These are phyloP conservation scores for Ganoderma resinaceum DNA, from an alignment of 1,284 basidiomycete species.

Conservation along the genomic window DNA sequence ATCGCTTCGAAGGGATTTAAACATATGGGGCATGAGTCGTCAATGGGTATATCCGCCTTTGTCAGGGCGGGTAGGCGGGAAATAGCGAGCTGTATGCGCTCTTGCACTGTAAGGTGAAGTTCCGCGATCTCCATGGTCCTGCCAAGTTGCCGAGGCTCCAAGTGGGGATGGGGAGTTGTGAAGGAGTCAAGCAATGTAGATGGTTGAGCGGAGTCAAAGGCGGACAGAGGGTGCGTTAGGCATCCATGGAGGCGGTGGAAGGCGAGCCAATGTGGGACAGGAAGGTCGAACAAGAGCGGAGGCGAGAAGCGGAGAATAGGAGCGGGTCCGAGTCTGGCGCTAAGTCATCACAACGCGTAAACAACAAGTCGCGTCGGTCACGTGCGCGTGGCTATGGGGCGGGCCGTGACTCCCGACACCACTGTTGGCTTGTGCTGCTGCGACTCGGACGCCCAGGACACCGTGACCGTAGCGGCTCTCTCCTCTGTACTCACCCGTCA, in stretches of 20 bases:
- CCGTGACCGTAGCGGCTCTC: background rate
- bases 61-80: conserved; percentile 52
- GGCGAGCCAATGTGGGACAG: background rate
- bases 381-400: conserved; percentile 27
- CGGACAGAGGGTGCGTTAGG: background rate
- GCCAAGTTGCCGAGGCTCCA: background rate
- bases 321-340: conserved; percentile 6
- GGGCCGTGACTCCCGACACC: background rate
- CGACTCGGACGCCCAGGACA: too few species aligned
- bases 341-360: conserved; percentile 36
- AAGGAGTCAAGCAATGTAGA: background rate
- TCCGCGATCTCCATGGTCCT: conserved; percentile 24
- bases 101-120: conserved; percentile 29
- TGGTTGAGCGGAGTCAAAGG: background rate
- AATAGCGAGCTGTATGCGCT: conserved; percentile 42
- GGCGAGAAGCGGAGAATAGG: conserved; percentile 12
- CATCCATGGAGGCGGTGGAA: conserved; percentile 11
- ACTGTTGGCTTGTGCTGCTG: background rate
- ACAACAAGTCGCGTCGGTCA: conserved; percentile 43
- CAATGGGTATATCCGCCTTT: conserved; percentile 49
- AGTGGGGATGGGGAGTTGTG: background rate
- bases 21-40: conserved; percentile 71
- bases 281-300: background rate
- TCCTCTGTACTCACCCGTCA: background rate
- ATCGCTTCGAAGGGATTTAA: conserved; percentile 57